Percentiles rank a stretch among this genome's conserved stretches.
Evolutionary conservation across 768 basidiomycete species (phyloP).

Genomic region (Tylopilus felleus): DNA sequence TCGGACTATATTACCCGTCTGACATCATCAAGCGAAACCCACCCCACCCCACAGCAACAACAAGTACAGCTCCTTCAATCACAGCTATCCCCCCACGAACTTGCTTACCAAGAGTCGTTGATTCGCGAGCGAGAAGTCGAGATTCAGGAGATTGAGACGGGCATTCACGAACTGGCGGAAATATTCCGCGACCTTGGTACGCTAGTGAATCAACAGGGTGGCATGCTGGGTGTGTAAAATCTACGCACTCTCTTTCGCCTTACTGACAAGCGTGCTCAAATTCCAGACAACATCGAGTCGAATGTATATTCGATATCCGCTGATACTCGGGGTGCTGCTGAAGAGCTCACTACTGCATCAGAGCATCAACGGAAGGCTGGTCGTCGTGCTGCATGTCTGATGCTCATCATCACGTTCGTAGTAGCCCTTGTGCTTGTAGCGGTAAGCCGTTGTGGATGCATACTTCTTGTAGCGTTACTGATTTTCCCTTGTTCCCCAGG

Average conservation of each 20-base stretch:
- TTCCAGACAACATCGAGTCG: constrained; percentile 87
- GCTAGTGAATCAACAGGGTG: constrained; percentile 90
- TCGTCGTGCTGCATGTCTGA: constrained; percentile 81
- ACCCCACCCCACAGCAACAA: constrained; percentile 53
- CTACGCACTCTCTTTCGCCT: not conserved
- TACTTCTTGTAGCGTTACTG: not conserved
- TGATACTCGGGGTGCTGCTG: constrained; percentile 78
- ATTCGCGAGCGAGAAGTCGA: constrained; percentile 81
- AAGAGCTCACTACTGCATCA: constrained; percentile 84
- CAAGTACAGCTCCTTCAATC: constrained; percentile 68
- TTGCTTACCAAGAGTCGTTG: constrained; percentile 93
- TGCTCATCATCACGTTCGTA: constrained; percentile 85
- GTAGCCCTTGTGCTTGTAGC: constrained; percentile 86
- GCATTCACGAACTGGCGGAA: constrained; percentile 93
- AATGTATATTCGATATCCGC: constrained; percentile 85
- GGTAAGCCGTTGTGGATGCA: constrained; percentile 49
- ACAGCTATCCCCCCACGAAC: constrained; percentile 84
- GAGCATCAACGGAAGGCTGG: constrained; percentile 96
- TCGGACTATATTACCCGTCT: not conserved
- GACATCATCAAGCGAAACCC: constrained; percentile 30
- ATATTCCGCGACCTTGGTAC: constrained; percentile 97
- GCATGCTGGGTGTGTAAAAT: constrained; percentile 75
- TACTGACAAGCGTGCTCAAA: not conserved
- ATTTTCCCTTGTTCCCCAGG: constrained; percentile 8
- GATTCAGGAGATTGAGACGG: constrained; percentile 94